Evolutionary conservation across 352 stramenopile genomes (phyloP).

Genomic region (Globisporangium nunn): DNA sequence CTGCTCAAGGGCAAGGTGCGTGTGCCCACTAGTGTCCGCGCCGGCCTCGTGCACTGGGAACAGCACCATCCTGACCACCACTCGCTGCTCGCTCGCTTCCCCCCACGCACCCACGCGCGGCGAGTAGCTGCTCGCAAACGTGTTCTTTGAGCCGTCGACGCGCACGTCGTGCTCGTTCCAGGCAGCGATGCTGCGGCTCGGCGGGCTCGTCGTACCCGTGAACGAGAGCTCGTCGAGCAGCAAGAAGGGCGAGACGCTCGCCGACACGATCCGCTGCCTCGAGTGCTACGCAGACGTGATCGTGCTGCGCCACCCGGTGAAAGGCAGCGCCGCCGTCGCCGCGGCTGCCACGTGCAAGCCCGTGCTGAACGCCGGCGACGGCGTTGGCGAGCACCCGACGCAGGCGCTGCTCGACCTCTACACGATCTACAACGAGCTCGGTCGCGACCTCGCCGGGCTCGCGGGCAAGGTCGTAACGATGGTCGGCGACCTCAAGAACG

Average conservation of each 20-base stretch:
- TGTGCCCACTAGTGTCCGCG: background rate
- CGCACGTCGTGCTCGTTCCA: constrained; percentile 98
- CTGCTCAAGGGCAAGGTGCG: constrained; percentile 80
- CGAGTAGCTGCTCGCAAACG: constrained; percentile 87
- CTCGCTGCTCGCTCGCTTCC: too few relatives aligned
- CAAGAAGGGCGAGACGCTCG: constrained; percentile 98
- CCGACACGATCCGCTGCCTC: constrained; percentile 95
- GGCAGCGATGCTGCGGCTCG: constrained; percentile 94
- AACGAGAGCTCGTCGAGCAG: constrained; percentile 92
- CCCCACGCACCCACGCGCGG: background rate
- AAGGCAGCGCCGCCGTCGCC: constrained; percentile 78
- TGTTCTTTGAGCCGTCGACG: constrained; percentile 99
- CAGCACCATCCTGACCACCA: too few relatives aligned
- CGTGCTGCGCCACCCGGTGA: constrained; percentile 92
- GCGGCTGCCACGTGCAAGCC: constrained; percentile 83
- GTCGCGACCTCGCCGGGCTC: constrained; percentile 41
- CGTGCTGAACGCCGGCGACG: constrained; percentile 94
- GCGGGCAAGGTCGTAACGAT: constrained; percentile 92
- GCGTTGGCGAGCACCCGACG: constrained; percentile 97
- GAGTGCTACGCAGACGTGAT: constrained; percentile 95
- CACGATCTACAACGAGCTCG: constrained; percentile 92
- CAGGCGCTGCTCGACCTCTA: constrained; percentile 98
- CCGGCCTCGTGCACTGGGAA: too few relatives aligned
- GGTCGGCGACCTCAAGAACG: constrained; percentile 98
- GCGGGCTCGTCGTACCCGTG: constrained; percentile 92